Conservation (phyloP, 176 grass and related monocot genomes). For the Carex parvula region DNA sequence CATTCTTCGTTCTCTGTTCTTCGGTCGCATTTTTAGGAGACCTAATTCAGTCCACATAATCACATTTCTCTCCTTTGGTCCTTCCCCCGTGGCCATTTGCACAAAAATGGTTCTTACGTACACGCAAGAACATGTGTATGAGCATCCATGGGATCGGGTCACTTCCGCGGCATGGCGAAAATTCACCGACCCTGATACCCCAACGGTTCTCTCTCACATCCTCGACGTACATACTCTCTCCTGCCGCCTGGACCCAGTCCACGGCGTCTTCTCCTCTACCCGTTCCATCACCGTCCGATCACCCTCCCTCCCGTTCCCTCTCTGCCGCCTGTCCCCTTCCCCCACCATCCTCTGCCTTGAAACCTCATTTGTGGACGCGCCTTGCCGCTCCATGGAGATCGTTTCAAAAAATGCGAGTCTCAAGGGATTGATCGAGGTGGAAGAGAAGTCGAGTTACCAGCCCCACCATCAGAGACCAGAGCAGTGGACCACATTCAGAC, state of each 20-base stretch:
- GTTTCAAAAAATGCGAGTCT: constrained; percentile 48
- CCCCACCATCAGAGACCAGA: constrained; percentile 58
- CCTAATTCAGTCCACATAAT: too few species aligned
- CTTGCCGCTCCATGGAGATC: constrained; percentile 49
- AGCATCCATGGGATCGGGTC: constrained; percentile 70
- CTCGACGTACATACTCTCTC: constrained; percentile 62
- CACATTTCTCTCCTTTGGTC: neutral
- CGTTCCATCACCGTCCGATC: constrained; percentile 50
- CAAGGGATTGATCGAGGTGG: constrained; percentile 48
- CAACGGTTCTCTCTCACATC: constrained; percentile 36
- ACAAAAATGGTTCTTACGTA: constrained; percentile 50
- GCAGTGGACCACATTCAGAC: constrained; percentile 60
- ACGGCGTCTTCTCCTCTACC: constrained; percentile 35
- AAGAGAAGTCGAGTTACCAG: constrained; percentile 55
- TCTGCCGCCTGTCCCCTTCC: constrained; percentile 19
- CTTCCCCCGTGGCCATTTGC: too few species aligned
- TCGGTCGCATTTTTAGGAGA: neutral
- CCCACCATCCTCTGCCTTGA: constrained; percentile 49
- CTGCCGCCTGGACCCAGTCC: constrained; percentile 20
- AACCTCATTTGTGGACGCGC: constrained; percentile 47
- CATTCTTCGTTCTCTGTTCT: neutral
- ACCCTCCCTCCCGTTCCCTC: constrained; percentile 47
- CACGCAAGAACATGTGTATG: constrained; percentile 77
- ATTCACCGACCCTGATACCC: constrained; percentile 57
- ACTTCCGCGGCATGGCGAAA: constrained; percentile 69